Evolutionary conservation across 768 basidiomycete species (phyloP).

Genomic region (Xanthoconium stramineum): DNA sequence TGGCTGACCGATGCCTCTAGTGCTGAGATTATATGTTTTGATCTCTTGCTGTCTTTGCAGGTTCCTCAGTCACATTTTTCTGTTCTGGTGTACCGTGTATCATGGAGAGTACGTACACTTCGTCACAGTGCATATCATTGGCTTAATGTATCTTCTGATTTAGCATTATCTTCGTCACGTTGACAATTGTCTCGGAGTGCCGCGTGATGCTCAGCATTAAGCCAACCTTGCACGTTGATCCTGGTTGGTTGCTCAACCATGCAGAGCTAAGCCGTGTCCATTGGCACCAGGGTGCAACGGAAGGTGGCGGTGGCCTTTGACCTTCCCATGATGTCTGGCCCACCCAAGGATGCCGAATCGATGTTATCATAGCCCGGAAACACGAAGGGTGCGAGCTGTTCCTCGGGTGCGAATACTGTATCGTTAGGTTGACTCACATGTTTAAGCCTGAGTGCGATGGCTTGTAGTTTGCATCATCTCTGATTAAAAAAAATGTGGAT

Average conservation of each 20-base stretch:
- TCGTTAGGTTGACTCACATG: neutral
- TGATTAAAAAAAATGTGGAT: too few relatives aligned
- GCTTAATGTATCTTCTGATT: neutral
- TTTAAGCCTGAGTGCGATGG: too few relatives aligned
- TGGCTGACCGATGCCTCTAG: too few relatives aligned
- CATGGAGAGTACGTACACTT: constrained; percentile 7
- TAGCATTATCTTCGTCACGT: constrained; percentile 3
- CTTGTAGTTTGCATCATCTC: too few relatives aligned
- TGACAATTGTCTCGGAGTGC: constrained; percentile 30
- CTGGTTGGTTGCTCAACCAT: constrained; percentile 43
- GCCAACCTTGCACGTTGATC: constrained; percentile 39
- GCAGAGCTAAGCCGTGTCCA: constrained; percentile 43
- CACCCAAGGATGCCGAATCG: neutral
- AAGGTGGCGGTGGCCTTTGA: constrained; percentile 26
- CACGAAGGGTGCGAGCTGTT: too few relatives aligned
- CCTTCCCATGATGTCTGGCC: neutral
- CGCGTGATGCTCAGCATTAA: constrained; percentile 40
- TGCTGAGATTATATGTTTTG: too few relatives aligned
- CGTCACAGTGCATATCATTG: neutral
- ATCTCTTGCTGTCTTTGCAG: too few relatives aligned
- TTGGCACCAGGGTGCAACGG: constrained; percentile 35
- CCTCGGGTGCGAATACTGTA: neutral
- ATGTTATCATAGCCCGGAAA: neutral
- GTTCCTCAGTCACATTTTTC: too few relatives aligned
- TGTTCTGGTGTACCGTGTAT: too few relatives aligned